Evolutionary conservation across 805 yeast species (phyloP).

Genomic region (Debaryomyces hansenii): DNA sequence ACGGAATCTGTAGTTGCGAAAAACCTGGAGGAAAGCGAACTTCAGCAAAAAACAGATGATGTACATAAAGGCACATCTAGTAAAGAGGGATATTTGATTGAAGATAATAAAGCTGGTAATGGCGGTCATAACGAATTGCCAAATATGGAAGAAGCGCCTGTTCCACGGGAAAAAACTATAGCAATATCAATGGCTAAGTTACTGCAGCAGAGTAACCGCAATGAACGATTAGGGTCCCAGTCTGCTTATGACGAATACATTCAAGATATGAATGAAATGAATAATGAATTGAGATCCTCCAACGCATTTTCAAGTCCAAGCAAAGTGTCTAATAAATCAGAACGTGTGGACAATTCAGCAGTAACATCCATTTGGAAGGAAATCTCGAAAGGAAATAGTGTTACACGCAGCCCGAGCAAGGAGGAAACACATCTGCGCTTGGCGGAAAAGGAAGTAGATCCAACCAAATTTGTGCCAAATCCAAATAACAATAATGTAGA

Average conservation of each 20-base stretch:
- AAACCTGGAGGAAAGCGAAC: constrained; percentile 5
- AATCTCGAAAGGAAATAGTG: background rate
- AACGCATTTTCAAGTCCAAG: background rate
- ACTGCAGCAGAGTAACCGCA: too few species aligned
- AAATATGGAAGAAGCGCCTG: background rate
- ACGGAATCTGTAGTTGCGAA: background rate
- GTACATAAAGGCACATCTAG: constrained; percentile 1
- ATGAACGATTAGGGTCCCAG: too few species aligned
- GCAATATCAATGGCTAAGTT: too few species aligned
- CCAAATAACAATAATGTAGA: background rate
- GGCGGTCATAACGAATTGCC: background rate
- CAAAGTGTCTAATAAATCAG: background rate
- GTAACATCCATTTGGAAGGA: background rate
- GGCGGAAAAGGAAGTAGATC: background rate
- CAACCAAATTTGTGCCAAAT: background rate
- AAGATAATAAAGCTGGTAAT: background rate
- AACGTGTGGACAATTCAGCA: background rate
- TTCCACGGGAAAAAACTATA: background rate
- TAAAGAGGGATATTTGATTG: background rate
- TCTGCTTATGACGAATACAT: constrained; percentile 13
- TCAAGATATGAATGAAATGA: constrained; percentile 16
- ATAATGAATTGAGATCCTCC: constrained; percentile 12
- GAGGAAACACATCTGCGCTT: background rate
- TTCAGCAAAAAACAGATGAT: constrained; percentile 3
- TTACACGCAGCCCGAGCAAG: background rate